Base-by-base conservation (phyloP, 352 stramenopile species). In the Pythium oligandrum region DNA sequence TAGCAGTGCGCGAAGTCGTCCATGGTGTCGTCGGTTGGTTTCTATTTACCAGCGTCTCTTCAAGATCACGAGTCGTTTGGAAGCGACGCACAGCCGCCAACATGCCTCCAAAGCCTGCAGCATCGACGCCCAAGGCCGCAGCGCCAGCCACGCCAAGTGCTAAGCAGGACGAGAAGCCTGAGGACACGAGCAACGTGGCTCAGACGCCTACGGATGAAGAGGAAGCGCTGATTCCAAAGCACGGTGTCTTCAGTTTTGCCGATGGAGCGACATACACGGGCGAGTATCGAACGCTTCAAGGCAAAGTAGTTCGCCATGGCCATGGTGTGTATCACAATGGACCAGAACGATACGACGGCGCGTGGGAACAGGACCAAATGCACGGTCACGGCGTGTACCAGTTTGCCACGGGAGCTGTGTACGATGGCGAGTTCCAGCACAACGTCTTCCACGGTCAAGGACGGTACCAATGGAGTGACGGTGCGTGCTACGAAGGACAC, bases 1-100 rank as follows among this genome's bases (percentile, higher is more conserved):
- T 88, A 88, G 50, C 64, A 55, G 58, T 88, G 78, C 43, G 82
- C 39, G 51, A 88, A 88, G 60, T 86, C 78, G 51, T 83, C 71
- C 73, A 88, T 86, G 35, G 40, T 45, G 37, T n/a, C 8, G 30
- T 44, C 43, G 6, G 46, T 43, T 6, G 26, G 12, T 40, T 12
- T 31, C 39, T 39, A 51, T 35, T 30, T 12, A 10, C 32, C 34
- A 44, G 53, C 59, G 56, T 47, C 62, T 56, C 37, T 68, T 74
- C 62, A 65, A 57, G 57, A 68, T 70, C 51, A 5, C 8, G 26
- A 37, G 26, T 30, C 8, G 36, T n/a, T 45, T 31, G 7, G 37
- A 48, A 26, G 9, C 37, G 17, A 44, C 42, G 42, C 40, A 32
- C 10, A 48, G 3, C 3, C 2, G 51, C 8, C 31, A 53, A 46